phyloP scores from a whole-genome alignment of 306 rosid genomes.

The Castanea crenata region DNA sequence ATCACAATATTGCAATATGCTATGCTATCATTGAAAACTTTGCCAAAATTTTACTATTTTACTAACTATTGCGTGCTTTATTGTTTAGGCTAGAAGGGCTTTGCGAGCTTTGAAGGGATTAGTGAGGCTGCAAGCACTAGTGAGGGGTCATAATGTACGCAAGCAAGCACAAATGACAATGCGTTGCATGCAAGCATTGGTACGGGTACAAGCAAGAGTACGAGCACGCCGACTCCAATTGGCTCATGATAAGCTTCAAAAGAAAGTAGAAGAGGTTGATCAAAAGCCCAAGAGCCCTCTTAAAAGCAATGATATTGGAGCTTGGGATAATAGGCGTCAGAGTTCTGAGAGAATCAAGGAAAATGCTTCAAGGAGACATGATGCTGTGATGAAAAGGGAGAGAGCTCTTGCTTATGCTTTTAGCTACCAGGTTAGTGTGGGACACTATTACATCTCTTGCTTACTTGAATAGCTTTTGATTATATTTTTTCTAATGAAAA shows the following conservation, averaged over 20 bases:
- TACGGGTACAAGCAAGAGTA: slow-evolving; percentile 81
- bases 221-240: slow-evolving; percentile 70
- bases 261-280: slow-evolving; percentile 19
- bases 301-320: slow-evolving; percentile 24
- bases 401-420: slow-evolving; percentile 80
- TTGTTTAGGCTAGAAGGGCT: slow-evolving; percentile 80
- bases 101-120: slow-evolving; percentile 83
- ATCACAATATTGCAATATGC: not conserved
- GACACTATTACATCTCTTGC: too few species aligned
- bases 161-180: slow-evolving; percentile 96
- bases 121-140: slow-evolving; percentile 89
- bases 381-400: slow-evolving; percentile 63
- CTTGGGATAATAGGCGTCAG: slow-evolving; percentile 46
- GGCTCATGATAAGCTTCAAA: slow-evolving; percentile 46
- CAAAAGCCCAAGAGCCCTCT: slow-evolving; percentile 45
- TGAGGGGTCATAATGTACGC: slow-evolving; percentile 87
- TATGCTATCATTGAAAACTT: not conserved
- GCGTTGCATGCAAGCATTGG: slow-evolving; percentile 97
- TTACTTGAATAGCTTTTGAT: not conserved
- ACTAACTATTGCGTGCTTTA: not conserved
- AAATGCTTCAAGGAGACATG: slow-evolving; percentile 51
- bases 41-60: not conserved
- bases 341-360: slow-evolving; percentile 45
- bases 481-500: not conserved
- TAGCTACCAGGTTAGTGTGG: slow-evolving; percentile 51